phyloP scores from a whole-genome alignment of 129 eudicot species.

The Flaveria robusta region DNA sequence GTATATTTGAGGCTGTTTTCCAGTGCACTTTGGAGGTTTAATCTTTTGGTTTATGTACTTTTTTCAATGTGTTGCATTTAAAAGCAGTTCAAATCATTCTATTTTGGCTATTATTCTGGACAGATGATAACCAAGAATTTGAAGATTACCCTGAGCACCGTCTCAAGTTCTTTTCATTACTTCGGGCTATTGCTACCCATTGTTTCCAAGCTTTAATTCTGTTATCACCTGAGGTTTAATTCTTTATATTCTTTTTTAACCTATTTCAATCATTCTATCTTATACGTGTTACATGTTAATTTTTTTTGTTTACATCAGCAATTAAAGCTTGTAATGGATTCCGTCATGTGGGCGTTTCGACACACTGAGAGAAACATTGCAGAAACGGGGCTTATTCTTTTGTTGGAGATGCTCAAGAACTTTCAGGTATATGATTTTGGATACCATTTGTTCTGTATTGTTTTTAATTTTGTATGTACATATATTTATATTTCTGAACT shows the following conservation, averaged over 20 bases:
- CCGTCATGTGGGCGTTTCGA: constrained; percentile 98
- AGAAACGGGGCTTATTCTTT: constrained; percentile 91
- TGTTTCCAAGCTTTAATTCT: constrained; percentile 92
- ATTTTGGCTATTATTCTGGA: not conserved
- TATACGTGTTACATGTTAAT: not conserved
- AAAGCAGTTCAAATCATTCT: not conserved
- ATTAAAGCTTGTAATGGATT: constrained; percentile 96
- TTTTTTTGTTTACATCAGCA: constrained; percentile 51
- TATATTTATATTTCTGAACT: not conserved
- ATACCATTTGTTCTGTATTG: not conserved
- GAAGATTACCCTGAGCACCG: constrained; percentile 99
- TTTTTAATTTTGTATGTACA: not conserved
- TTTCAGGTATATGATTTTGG: constrained; percentile 63
- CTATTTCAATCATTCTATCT: not conserved
- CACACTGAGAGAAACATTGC: constrained; percentile 98
- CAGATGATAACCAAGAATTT: constrained; percentile 98
- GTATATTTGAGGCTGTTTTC: constrained; percentile 89
- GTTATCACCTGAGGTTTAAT: constrained; percentile 80
- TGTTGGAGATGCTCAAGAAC: constrained; percentile 91
- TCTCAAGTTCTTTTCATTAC: constrained; percentile 89
- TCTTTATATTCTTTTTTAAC: not conserved
- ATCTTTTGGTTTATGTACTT: not conserved
- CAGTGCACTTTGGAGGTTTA: constrained; percentile 93
- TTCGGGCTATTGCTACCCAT: constrained; percentile 90
- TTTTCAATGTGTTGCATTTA: not conserved